A percentile compares a stretch with the other conserved stretches of the same genome.
Evolutionary conservation across 2,329 filamentous ascomycete species (phyloP).

Genomic region (Sordariomycetes sp.): DNA sequence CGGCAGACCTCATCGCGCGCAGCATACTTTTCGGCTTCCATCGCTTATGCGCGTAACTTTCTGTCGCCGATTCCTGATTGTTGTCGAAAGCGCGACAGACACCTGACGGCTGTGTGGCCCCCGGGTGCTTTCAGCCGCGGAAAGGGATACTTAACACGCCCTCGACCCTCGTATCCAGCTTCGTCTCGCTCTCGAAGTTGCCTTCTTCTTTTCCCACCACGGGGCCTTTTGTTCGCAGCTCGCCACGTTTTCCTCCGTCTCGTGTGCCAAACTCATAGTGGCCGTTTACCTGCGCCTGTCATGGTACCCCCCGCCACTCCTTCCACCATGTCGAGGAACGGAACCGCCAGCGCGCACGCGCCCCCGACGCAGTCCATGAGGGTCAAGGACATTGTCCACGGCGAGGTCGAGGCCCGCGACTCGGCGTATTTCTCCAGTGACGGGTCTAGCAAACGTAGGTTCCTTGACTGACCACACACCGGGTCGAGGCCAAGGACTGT

Average conservation of each 20-base stretch:
- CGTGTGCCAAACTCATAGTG: not conserved
- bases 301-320: not conserved
- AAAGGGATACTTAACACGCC: not conserved
- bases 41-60: not conserved
- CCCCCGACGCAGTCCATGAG: slow-evolving; percentile 20
- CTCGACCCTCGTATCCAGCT: not conserved
- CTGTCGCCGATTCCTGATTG: not conserved
- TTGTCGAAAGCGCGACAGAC: not conserved
- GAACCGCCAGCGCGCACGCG: not conserved
- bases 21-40: not conserved
- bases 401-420: slow-evolving; percentile 19
- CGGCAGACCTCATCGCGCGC: not conserved
- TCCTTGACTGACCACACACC: not conserved
- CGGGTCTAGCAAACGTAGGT: slow-evolving; percentile 13
- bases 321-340: not conserved
- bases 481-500: not conserved
- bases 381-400: slow-evolving; percentile 41
- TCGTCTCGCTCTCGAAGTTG: not conserved
- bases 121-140: not conserved
- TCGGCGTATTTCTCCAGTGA: slow-evolving; percentile 13
- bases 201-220: not conserved
- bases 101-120: not conserved
- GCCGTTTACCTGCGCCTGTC: not conserved
- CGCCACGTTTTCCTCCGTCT: not conserved
- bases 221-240: not conserved